phyloP scores from a whole-genome alignment of 441 rosid genomes.

The Syzygium malaccense region DNA sequence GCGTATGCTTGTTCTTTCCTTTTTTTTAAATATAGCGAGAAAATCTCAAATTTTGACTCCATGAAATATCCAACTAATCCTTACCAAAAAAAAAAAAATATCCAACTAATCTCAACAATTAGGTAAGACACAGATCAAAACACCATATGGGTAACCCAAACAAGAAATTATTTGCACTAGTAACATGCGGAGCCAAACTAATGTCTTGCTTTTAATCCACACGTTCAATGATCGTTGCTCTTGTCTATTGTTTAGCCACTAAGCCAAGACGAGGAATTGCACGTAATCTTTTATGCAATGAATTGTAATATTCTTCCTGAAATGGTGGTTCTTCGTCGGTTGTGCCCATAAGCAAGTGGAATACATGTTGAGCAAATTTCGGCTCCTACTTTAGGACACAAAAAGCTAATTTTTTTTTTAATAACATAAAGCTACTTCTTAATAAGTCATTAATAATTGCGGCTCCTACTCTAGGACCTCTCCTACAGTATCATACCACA shows the following conservation, averaged over 20 bases:
- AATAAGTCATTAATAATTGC: neutral
- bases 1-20: neutral
- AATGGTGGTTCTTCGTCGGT: neutral
- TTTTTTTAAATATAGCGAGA: neutral
- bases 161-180: neutral
- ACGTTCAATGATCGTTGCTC: neutral
- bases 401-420: neutral
- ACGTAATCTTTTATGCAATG: neutral
- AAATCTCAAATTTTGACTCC: neutral
- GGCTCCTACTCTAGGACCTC: too few species aligned
- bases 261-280: neutral
- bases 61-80: neutral
- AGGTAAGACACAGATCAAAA: neutral
- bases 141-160: rapidly evolving
- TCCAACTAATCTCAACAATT: neutral
- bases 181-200: neutral
- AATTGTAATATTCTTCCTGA: neutral
- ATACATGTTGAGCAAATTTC: neutral
- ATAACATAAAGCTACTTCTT: neutral
- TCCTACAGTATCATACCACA: rapidly evolving
- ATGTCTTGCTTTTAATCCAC: neutral
- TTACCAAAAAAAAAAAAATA: too few species aligned
- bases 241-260: neutral
- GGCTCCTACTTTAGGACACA: neutral
- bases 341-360: neutral